Evolutionary conservation across 78 protist species (phyloP).

Genomic region (Dictyostelium firmibasis): DNA sequence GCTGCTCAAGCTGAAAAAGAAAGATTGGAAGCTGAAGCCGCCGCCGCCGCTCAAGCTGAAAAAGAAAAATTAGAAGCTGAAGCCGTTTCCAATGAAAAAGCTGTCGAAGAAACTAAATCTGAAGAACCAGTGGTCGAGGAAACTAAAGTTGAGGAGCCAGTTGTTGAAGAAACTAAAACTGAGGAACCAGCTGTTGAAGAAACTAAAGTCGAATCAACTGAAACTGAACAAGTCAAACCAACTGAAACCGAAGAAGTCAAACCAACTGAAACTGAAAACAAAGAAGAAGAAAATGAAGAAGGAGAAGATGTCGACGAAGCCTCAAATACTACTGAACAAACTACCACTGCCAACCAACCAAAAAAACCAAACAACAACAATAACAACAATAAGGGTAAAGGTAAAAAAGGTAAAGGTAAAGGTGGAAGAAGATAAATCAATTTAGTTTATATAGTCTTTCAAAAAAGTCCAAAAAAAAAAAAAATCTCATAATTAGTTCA

Average conservation of each 20-base stretch:
- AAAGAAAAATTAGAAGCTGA: background rate
- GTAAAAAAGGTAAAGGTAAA: conserved; percentile 1
- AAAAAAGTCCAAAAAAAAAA: background rate
- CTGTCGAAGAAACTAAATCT: background rate
- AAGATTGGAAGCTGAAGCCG: background rate
- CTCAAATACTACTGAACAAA: background rate
- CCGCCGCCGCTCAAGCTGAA: background rate
- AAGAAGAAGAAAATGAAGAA: conserved; percentile 25
- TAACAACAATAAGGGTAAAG: background rate
- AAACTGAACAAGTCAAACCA: conserved; percentile 2
- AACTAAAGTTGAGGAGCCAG: conserved; percentile 25
- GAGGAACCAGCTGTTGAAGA: background rate
- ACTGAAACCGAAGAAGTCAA: background rate
- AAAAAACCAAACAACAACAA: background rate
- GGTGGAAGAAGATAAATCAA: background rate
- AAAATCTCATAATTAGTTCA: background rate
- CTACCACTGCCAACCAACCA: background rate
- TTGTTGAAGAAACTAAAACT: background rate
- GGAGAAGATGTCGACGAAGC: background rate
- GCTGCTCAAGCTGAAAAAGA: background rate
- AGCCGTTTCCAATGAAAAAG: background rate
- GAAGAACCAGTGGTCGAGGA: background rate
- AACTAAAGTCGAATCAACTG: background rate
- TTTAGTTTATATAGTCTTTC: background rate
- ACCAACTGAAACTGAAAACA: background rate